Evolutionary conservation across 2,329 filamentous ascomycete species (phyloP).

Genomic region (Reticulascus tulasneorum): DNA sequence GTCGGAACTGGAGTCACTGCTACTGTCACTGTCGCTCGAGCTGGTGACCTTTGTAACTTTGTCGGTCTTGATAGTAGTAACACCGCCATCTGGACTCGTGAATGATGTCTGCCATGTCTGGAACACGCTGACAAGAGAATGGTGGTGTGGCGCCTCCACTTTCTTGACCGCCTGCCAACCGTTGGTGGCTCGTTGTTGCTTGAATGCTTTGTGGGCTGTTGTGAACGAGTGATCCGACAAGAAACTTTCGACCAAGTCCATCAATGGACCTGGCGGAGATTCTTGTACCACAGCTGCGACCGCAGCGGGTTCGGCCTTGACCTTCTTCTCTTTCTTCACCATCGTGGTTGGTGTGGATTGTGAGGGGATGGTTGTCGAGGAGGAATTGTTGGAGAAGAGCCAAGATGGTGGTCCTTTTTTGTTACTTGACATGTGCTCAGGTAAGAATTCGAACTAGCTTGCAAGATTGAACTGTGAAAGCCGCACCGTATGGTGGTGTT

Average conservation of each 20-base stretch:
- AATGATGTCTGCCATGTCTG: constrained; percentile 41
- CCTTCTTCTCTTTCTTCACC: constrained; percentile 27
- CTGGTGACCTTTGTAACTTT: constrained; percentile 16
- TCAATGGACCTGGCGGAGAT: constrained; percentile 54
- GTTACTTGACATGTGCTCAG: constrained; percentile 26
- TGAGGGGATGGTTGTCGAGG: constrained; percentile 15
- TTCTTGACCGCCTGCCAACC: constrained; percentile 34
- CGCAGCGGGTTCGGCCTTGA: constrained; percentile 14
- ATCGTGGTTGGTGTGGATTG: constrained; percentile 22
- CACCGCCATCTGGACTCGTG: constrained; percentile 9
- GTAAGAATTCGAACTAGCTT: neutral
- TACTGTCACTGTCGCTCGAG: constrained; percentile 21
- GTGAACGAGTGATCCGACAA: constrained; percentile 63
- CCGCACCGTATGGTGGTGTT: neutral
- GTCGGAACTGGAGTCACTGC: constrained; percentile 27
- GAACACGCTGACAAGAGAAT: constrained; percentile 47
- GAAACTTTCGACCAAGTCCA: constrained; percentile 65
- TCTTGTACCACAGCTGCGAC: constrained; percentile 16
- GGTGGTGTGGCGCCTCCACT: constrained; percentile 20
- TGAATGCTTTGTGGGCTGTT: constrained; percentile 57
- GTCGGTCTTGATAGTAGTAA: constrained; percentile 16
- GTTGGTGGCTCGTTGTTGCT: constrained; percentile 56
- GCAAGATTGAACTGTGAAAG: neutral
- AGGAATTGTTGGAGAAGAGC: constrained; percentile 39
- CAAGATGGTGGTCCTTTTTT: constrained; percentile 33